Conservation (phyloP, 192 early-diverging fungal species). For the Martensiomyces pterosporus region DNA sequence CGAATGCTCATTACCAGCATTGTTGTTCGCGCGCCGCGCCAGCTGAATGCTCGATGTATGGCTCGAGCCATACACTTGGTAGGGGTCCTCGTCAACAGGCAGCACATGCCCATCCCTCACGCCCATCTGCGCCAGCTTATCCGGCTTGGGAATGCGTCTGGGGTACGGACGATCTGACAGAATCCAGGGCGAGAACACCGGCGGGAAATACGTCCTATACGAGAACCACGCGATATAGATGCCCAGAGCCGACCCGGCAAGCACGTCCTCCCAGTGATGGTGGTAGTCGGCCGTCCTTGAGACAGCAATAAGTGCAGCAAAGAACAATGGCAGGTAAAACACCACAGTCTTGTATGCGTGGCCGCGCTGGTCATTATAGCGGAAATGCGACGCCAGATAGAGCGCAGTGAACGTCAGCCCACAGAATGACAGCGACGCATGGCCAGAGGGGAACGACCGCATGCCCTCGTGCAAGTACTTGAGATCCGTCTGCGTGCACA, state of each 20-base stretch:
- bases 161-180: conserved; percentile 45
- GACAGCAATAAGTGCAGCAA: conserved; percentile 55
- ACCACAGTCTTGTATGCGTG: conserved; percentile 64
- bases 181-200: conserved; percentile 21
- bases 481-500: conserved; percentile 57
- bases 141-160: conserved; percentile 29
- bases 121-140: neutral
- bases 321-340: conserved; percentile 39
- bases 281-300: conserved; percentile 62
- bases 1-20: too few species aligned
- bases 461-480: conserved; percentile 66
- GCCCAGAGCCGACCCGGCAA: conserved; percentile 53
- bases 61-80: conserved; percentile 9
- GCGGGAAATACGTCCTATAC: conserved; percentile 43
- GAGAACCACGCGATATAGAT: conserved; percentile 34
- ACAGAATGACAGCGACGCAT: conserved; percentile 72
- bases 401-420: conserved; percentile 64
- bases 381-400: conserved; percentile 68
- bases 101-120: conserved; percentile 7
- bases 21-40: too few species aligned
- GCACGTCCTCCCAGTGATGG: conserved; percentile 63
- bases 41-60: neutral
- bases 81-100: conserved; percentile 39
- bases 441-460: conserved; percentile 82
- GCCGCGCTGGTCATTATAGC: conserved; percentile 58